Evolutionary conservation across 345 rosid species (phyloP).

Genomic region (Jatropha curcas): DNA sequence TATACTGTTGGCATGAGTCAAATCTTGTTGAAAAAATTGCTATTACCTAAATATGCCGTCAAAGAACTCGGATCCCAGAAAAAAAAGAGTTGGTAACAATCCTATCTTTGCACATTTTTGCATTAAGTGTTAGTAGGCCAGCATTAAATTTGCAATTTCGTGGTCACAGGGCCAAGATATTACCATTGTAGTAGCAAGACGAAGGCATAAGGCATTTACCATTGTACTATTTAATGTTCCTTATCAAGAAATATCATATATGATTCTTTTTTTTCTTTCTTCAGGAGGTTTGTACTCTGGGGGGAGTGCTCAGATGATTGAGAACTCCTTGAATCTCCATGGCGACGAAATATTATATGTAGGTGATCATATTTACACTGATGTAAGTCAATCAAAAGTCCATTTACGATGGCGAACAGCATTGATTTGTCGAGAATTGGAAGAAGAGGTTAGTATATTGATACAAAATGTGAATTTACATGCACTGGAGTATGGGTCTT

Average conservation of each 20-base stretch:
- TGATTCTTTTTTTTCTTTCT: conserved; percentile 19
- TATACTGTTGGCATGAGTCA: conserved; percentile 11
- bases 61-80: background rate
- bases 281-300: conserved; percentile 89
- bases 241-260: background rate
- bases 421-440: conserved; percentile 86
- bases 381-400: conserved; percentile 91
- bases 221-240: background rate
- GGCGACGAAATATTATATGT: conserved; percentile 97
- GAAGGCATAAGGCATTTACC: background rate
- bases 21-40: background rate
- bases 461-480: background rate
- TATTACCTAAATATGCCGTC: background rate
- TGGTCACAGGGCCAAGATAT: background rate
- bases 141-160: background rate
- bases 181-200: background rate
- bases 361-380: conserved; percentile 96
- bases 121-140: background rate
- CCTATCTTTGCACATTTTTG: background rate
- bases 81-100: background rate
- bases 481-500: background rate
- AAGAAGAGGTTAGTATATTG: conserved; percentile 69
- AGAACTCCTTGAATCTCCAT: conserved; percentile 76
- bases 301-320: conserved; percentile 97
- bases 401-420: conserved; percentile 96